Conservation (phyloP, 2,329 filamentous ascomycete genomes). For the Ceratocystis huliohia region DNA sequence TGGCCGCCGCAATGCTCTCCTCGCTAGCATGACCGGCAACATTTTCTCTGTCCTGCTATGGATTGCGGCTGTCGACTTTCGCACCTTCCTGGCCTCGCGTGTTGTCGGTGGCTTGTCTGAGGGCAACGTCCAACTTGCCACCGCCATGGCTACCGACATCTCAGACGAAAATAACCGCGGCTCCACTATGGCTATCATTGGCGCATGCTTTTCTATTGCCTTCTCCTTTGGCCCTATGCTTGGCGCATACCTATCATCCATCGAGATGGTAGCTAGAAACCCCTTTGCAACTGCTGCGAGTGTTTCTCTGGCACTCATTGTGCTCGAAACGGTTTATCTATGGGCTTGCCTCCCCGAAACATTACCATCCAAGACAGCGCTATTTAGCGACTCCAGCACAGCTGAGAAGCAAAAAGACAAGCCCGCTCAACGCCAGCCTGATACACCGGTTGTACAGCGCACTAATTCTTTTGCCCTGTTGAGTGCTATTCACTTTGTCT, state of each 20-base stretch:
- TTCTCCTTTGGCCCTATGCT: constrained; percentile 94
- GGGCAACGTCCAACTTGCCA: constrained; percentile 91
- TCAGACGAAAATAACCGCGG: constrained; percentile 74
- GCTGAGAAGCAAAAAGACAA: background rate
- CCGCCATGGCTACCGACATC: constrained; percentile 92
- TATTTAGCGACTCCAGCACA: constrained; percentile 24
- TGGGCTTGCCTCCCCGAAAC: constrained; percentile 82
- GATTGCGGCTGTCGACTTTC: constrained; percentile 87
- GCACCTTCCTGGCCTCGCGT: constrained; percentile 87
- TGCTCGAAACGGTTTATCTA: constrained; percentile 77
- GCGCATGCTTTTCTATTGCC: constrained; percentile 90
- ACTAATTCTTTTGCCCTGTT: constrained; percentile 77
- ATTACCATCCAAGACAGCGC: constrained; percentile 44
- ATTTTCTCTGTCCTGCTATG: constrained; percentile 86
- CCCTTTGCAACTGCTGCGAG: constrained; percentile 88
- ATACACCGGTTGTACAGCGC: constrained; percentile 31
- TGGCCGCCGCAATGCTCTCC: constrained; percentile 73
- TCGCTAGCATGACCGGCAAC: constrained; percentile 88
- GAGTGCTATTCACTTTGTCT: constrained; percentile 75
- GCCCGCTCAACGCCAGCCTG: background rate
- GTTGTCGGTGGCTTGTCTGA: constrained; percentile 88
- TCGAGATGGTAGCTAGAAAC: constrained; percentile 69
- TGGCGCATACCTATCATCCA: constrained; percentile 70
- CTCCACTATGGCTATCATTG: constrained; percentile 90
- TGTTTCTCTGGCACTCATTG: constrained; percentile 72